A percentile compares a stretch with the other conserved stretches of the same genome.
Conservation (phyloP, 2,329 filamentous ascomycete species). For the Arachnomyces sp. region DNA sequence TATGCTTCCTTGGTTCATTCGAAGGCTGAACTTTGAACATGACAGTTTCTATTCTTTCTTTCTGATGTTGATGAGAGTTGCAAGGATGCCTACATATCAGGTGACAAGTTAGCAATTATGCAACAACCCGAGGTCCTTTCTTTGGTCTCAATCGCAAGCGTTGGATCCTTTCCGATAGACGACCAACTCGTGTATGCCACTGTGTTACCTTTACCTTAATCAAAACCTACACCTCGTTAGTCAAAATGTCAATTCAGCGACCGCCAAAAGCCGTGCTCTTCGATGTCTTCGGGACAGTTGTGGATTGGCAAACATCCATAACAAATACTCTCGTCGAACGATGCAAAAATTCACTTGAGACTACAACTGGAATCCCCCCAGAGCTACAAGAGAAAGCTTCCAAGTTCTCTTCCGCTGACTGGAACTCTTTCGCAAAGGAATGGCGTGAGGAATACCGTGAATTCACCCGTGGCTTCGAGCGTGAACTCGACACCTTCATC, state of each 20-base stretch:
- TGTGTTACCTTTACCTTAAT: no score
- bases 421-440: conserved; percentile 58
- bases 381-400: conserved; percentile 43
- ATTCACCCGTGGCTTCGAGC: conserved; percentile 48
- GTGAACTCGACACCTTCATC: conserved; percentile 46
- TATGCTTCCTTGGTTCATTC: no score
- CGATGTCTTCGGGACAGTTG: conserved; percentile 51
- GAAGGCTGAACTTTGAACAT: no score
- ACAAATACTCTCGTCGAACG: conserved; percentile 49
- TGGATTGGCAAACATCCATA: conserved; percentile 68
- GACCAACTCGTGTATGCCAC: background rate
- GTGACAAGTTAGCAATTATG: no score
- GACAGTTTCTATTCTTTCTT: no score
- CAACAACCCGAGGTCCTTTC: no score
- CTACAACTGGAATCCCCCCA: conserved; percentile 40
- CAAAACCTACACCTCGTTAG: background rate
- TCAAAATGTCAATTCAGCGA: background rate
- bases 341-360: conserved; percentile 43
- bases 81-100: no score
- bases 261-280: conserved; percentile 22
- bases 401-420: conserved; percentile 50
- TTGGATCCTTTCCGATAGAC: background rate
- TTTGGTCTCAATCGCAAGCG: no score
- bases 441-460: conserved; percentile 60
- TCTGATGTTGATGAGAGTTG: no score